Evolutionary conservation across 2,329 filamentous ascomycete species (phyloP), one percentile per base, ranked within the genome.

Genomic region (Chaetomium sp.): DNA sequence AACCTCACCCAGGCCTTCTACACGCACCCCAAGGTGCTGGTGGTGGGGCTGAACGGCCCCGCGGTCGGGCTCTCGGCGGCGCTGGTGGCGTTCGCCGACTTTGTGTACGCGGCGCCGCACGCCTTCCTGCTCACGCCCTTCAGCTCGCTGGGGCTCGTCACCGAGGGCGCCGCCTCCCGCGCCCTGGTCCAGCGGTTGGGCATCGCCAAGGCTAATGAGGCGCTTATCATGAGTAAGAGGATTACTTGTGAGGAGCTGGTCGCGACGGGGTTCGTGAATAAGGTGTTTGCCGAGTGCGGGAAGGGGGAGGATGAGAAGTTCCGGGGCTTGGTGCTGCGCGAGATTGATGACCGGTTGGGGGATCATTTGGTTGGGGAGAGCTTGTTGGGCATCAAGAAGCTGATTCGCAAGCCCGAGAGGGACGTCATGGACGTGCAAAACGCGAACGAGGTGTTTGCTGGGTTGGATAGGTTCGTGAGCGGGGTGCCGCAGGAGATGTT

Each of bases 81-180:
- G 0, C 79, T 98, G 0, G 81, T 92, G 64, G 89, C 88, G 31
- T 90, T 92, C 76, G 91, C 91, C 27, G 95, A 98, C 81, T 98
- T 98, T 81, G 86, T 98, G 76, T 98, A 98, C 82, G 88, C 86
- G 74, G 83, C 90, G 0, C 93, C 93, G 0, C 84, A 90, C 70
- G 81, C 93, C 33, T 99, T 92, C 78, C 82, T 98, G 29, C 87
- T 98, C 29, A 97, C 93, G 0, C 95, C 95, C 4, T 98, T 98
- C 79, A 90, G 89, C 4, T 94, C 91, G 1, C 84, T 98, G 1
- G 94, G 95, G 1, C 85, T 99, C 1, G 93, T 98, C 0, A 85
- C 93, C 62, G 95, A 98, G 79, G 95, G 94, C 49, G 92, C 90
- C 55, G 88, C 93, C 0, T 92, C 88, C 19, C 81, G 87, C 62